Percentiles rank a stretch among this genome's conserved stretches.
phyloP scores from a whole-genome alignment of 2,329 filamentous ascomycete species.

The Ascochyta koolunga region DNA sequence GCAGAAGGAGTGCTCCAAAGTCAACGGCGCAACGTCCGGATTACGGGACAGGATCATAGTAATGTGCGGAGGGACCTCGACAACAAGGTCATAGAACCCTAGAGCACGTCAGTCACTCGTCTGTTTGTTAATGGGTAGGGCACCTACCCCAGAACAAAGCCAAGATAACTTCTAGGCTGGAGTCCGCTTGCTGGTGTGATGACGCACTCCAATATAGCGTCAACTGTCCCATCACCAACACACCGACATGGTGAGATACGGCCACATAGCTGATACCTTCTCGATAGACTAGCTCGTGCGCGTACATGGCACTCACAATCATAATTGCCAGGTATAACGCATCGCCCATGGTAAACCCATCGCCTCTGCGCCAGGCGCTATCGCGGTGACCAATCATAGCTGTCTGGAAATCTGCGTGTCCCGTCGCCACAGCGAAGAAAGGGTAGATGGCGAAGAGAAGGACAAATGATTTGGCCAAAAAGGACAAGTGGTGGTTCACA shows the following conservation, averaged over 20 bases:
- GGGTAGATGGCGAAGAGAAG: constrained; percentile 17
- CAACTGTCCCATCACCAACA: constrained; percentile 15
- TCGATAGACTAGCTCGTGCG: constrained; percentile 10
- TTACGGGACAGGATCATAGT: constrained; percentile 17
- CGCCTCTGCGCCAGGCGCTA: neutral
- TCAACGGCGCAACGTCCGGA: constrained; percentile 4
- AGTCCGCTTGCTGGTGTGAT: constrained; percentile 5
- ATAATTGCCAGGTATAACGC: constrained; percentile 13
- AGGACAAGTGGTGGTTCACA: constrained; percentile 13
- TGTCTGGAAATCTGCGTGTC: constrained; percentile 7
- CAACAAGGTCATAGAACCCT: constrained; percentile 16
- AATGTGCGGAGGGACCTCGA: constrained; percentile 13
- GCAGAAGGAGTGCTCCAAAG: constrained; percentile 2
- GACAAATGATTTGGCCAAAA: constrained; percentile 4
- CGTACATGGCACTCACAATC: constrained; percentile 15
- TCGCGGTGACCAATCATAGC: constrained; percentile 2
- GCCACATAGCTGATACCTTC: constrained; percentile 14
- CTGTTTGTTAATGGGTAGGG: neutral
- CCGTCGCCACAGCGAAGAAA: constrained; percentile 10
- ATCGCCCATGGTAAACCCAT: constrained; percentile 13
- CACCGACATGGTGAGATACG: constrained; percentile 13
- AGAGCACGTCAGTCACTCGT: neutral
- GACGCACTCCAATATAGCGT: constrained; percentile 17
- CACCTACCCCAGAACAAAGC: constrained; percentile 12
- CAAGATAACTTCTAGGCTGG: constrained; percentile 7